Percentiles rank a stretch among this genome's conserved stretches.
Conservation (phyloP, 257 asterid species). For the Przewalskia tangutica region DNA sequence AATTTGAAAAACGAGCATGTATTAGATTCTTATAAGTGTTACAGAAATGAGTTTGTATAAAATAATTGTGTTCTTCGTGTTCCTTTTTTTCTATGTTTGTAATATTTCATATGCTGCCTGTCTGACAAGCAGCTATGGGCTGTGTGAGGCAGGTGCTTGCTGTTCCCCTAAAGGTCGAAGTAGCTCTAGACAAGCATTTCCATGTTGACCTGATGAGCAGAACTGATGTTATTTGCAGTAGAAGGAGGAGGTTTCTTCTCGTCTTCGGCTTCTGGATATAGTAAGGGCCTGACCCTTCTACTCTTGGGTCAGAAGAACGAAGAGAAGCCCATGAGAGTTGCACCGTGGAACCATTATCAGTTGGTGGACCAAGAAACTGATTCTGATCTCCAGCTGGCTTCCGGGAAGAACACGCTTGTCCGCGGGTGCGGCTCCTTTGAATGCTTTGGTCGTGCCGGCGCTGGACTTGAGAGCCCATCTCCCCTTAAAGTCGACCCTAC, state of each 20-base stretch:
- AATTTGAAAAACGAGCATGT: not conserved
- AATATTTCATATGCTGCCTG: not conserved
- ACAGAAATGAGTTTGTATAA: not conserved
- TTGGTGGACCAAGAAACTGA: constrained; percentile 85
- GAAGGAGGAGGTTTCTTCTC: constrained; percentile 99
- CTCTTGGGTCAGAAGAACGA: constrained; percentile 76
- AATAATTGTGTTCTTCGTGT: not conserved
- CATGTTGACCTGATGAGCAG: constrained; percentile 70
- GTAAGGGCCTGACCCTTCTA: constrained; percentile 90
- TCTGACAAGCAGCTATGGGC: constrained; percentile 1
- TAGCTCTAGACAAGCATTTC: constrained; percentile 7
- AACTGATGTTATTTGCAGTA: constrained; percentile 92
- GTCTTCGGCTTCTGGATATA: constrained; percentile 97
- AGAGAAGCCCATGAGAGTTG: constrained; percentile 94
- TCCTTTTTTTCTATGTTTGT: not conserved
- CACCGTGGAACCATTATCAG: constrained; percentile 98
- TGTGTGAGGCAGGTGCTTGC: constrained; percentile 13
- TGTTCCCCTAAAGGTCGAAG: not conserved
- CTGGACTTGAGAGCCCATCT: constrained; percentile 67
- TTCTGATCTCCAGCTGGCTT: constrained; percentile 89
- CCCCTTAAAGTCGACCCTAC: constrained; percentile 63
- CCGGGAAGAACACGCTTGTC: constrained; percentile 56
- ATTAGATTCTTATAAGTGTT: not conserved
- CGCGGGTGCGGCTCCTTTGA: constrained; percentile 77
- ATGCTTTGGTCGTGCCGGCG: constrained; percentile 73